These are phyloP conservation scores for Vitis riparia DNA, from an alignment of 164 flowering plant species.

Conservation along the genomic window DNA sequence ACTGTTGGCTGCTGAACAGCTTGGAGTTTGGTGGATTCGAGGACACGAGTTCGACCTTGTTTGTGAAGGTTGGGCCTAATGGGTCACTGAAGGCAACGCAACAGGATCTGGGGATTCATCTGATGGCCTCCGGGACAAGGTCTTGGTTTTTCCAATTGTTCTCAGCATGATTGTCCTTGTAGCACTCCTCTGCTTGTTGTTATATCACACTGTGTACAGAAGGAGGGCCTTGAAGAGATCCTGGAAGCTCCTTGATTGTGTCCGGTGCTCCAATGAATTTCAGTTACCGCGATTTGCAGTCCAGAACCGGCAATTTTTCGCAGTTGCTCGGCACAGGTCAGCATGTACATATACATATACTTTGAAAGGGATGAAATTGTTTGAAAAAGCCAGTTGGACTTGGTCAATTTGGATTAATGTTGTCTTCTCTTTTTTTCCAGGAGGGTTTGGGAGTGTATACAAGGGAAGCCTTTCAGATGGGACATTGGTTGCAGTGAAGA, in stretches of 20 bases:
- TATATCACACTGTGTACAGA: slow-evolving; percentile 51
- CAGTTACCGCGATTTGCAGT: slow-evolving; percentile 67
- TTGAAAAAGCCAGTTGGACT: not conserved
- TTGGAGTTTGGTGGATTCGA: slow-evolving; percentile 83
- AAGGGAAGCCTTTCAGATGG: slow-evolving; percentile 81
- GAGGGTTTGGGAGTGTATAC: slow-evolving; percentile 91
- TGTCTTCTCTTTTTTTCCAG: slow-evolving; percentile 32
- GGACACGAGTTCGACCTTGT: slow-evolving; percentile 75
- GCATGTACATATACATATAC: not conserved
- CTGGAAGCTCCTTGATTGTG: slow-evolving; percentile 44
- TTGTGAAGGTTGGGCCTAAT: slow-evolving; percentile 56
- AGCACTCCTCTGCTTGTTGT: slow-evolving; percentile 53
- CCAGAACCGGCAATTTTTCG: slow-evolving; percentile 50
- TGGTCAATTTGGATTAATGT: not conserved
- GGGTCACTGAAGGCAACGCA: slow-evolving; percentile 9
- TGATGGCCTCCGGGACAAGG: slow-evolving; percentile 31
- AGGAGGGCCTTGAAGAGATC: slow-evolving; percentile 39
- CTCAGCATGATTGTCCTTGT: slow-evolving; percentile 49
- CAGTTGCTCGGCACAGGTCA: slow-evolving; percentile 75
- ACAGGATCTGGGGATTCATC: slow-evolving; percentile 21
- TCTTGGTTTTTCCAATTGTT: slow-evolving; percentile 67
- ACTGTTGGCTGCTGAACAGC: slow-evolving; percentile 80
- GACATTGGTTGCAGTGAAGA: slow-evolving; percentile 84
- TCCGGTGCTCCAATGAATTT: slow-evolving; percentile 78
- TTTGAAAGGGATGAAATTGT: not conserved